phyloP scores from a whole-genome alignment of 768 basidiomycete species.

The Pleurotus citrinopileatus region DNA sequence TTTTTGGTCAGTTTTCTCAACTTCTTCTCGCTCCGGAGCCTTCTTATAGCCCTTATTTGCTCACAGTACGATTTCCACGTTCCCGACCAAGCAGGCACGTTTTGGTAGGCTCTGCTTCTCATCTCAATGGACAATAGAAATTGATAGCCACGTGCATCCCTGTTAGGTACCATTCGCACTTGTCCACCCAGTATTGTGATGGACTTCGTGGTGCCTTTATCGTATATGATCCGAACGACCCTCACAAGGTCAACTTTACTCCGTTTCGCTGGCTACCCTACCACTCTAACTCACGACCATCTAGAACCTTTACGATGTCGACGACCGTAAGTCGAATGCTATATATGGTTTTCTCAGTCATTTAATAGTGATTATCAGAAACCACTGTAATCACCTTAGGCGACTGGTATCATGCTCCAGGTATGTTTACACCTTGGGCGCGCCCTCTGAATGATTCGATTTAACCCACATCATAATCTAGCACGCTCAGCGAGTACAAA shows the following conservation, averaged over 20 bases:
- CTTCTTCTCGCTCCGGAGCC: no score
- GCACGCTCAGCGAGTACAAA: no score
- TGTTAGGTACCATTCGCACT: conserved; percentile 27
- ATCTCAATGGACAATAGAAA: neutral
- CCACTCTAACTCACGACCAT: no score
- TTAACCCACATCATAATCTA: no score
- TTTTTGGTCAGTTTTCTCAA: conserved; percentile 22
- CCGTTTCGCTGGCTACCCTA: no score
- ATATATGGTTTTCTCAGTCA: no score
- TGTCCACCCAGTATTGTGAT: no score
- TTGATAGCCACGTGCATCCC: no score
- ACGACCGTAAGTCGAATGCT: conserved; percentile 23
- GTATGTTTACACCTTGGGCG: no score
- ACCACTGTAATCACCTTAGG: conserved; percentile 22
- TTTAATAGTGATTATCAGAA: no score
- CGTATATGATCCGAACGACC: conserved; percentile 40
- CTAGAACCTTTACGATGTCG: neutral
- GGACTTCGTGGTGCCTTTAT: conserved; percentile 49
- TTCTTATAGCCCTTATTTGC: no score
- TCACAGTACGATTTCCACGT: conserved; percentile 34
- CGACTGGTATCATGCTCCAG: conserved; percentile 21
- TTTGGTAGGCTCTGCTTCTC: conserved; percentile 36
- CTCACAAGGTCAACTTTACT: conserved; percentile 20
- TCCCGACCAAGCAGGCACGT: conserved; percentile 38
- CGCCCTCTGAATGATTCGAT: no score